These are phyloP conservation scores for Penicillium flavigenum DNA, from an alignment of 495 filamentous ascomycete species.

Conservation along the genomic window DNA sequence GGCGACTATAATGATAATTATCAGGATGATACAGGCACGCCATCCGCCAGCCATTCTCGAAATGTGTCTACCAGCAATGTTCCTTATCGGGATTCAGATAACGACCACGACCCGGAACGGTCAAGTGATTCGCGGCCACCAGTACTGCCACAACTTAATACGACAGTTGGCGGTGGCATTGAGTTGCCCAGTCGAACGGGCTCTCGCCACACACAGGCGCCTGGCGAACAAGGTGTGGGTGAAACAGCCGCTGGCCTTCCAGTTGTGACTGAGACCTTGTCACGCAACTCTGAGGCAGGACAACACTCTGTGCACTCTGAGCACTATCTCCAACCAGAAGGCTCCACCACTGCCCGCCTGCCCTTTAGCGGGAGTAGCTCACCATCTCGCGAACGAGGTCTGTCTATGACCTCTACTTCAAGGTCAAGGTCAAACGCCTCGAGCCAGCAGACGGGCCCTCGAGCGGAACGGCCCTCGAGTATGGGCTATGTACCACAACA, in stretches of 20 bases:
- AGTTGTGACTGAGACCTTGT: conserved; percentile 26
- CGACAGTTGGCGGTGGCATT: conserved; percentile 53
- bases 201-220: conserved; percentile 52
- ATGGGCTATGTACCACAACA: conserved; percentile 75
- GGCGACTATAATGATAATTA: conserved; percentile 57
- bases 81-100: conserved; percentile 50
- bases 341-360: conserved; percentile 47
- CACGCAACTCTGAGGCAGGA: conserved; percentile 9
- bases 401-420: conserved; percentile 47
- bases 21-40: conserved; percentile 52
- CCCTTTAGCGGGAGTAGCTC: conserved; percentile 59
- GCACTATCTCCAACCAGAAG: conserved; percentile 32
- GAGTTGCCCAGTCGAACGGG: conserved; percentile 63
- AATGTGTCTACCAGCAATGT: conserved; percentile 35
- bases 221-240: conserved; percentile 29
- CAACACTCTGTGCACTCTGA: conserved; percentile 14
- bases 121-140: conserved; percentile 40
- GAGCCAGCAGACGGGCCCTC: conserved; percentile 38
- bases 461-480: conserved; percentile 60
- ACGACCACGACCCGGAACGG: conserved; percentile 27
- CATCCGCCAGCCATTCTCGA: conserved; percentile 27
- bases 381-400: conserved; percentile 49
- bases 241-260: conserved; percentile 15
- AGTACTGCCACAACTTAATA: conserved; percentile 59
- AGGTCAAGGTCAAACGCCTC: conserved; percentile 43